Evolutionary conservation across 306 rosid species (phyloP), one percentile per base, ranked within the genome.

Genomic region (Cucurbita argyrosperma): DNA sequence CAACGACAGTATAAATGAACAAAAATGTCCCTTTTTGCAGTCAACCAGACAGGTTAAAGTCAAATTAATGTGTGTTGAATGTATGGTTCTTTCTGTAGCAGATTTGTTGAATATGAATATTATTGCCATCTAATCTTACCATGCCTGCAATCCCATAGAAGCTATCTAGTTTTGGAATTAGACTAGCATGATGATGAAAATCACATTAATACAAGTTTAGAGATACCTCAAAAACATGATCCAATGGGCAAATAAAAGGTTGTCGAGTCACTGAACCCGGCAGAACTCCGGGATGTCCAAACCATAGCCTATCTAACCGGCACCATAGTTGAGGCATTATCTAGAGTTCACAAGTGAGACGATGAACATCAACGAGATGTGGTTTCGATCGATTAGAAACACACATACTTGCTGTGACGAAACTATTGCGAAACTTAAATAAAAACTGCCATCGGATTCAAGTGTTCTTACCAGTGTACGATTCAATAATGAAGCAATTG

Each of bases 321-420:
- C 99, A 94, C 99, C 99, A 94, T 59, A 94, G 78, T 79, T 95
- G 99, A 83, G 99, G 99, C 97, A 94, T 82, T 80, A 94, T 97
- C 99, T 94, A 80, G 72, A 83, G 80, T 35, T 57, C 69, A 81
- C 74, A 67, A 68, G 72, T 54, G 58, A 68, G 64, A 56, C 58
- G 43, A 54, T 52, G 75, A 45, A 11, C 53, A 23, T 46, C 13
- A 0, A 45, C 3, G 23, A 46, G 14, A 61, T 46, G 55, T 67
- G 56, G 16, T 67, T 45, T 46, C 7, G 10, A 5, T 66, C 5
- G 19, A 39, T 18, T 64, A 64, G 18, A 64, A 9, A 65, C 38
- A 43, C 68, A 37, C 68, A 37, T 10, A 65, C 51, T 40, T 42
- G 52, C 71, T 38, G 47, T 62, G 53, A 46, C 11, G 9, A 23